Percentiles rank a stretch among this genome's conserved stretches.
phyloP scores from a whole-genome alignment of 2,329 filamentous ascomycete species.

The Sporothrix variecibatus region DNA sequence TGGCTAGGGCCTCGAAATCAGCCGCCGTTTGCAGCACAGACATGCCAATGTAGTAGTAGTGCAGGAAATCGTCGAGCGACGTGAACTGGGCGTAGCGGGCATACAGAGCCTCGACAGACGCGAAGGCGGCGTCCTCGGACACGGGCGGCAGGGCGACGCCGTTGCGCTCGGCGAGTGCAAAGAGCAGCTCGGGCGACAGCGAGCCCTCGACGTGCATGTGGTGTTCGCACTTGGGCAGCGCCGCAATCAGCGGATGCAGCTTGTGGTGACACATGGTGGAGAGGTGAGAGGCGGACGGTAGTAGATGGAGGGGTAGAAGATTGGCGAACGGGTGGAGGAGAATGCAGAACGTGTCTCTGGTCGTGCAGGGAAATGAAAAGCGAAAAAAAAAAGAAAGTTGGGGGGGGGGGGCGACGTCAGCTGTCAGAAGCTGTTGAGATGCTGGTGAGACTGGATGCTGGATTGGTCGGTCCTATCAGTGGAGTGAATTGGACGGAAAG shows the following conservation, averaged over 20 bases:
- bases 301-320: not conserved
- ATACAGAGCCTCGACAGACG: conserved; percentile 59
- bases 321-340: conserved; percentile 3
- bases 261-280: conserved; percentile 56
- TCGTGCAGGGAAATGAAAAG: not conserved
- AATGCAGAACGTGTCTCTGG: not conserved
- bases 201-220: conserved; percentile 80
- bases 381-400: not conserved
- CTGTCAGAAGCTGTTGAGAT: not conserved
- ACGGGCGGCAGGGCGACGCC: conserved; percentile 60
- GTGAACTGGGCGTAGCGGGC: conserved; percentile 67
- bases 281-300: too few species aligned
- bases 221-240: conserved; percentile 78
- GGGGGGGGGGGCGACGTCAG: too few species aligned
- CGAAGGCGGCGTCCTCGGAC: conserved; percentile 61
- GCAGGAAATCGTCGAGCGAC: conserved; percentile 71
- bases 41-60: conserved; percentile 78
- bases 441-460: not conserved
- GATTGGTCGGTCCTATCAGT: not conserved
- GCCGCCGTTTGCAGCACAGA: conserved; percentile 62
- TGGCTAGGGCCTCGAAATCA: conserved; percentile 75
- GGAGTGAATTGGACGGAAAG: not conserved
- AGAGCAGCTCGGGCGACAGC: conserved; percentile 69
- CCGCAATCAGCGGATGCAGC: conserved; percentile 61
- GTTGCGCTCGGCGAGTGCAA: conserved; percentile 68